Evolutionary conservation across 768 basidiomycete species (phyloP).

Genomic region (Hericium alpestre): DNA sequence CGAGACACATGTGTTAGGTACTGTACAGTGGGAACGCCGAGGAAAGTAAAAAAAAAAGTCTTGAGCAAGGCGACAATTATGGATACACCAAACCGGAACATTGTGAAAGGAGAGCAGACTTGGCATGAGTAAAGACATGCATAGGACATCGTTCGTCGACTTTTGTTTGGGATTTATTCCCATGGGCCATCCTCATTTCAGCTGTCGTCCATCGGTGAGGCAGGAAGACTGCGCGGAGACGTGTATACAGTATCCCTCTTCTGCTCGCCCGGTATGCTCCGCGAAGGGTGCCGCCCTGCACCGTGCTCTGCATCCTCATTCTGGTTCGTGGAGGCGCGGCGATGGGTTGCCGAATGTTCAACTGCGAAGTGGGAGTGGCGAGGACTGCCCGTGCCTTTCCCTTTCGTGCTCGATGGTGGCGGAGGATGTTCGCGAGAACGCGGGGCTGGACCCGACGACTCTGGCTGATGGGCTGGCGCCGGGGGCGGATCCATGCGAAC

Average conservation of each 20-base stretch:
- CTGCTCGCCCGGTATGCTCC: not conserved
- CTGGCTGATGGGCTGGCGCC: not conserved
- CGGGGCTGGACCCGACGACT: not conserved
- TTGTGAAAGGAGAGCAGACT: not conserved
- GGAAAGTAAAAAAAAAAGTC: not conserved
- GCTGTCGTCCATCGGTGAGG: not conserved
- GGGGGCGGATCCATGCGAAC: slow-evolving; percentile 34
- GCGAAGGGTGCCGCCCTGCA: not conserved
- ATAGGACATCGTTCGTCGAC: no score
- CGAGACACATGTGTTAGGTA: no score
- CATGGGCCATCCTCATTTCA: not conserved
- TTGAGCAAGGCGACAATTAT: not conserved
- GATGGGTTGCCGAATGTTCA: not conserved
- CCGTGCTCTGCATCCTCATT: not conserved
- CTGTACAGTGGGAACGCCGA: not conserved
- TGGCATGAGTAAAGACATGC: not conserved
- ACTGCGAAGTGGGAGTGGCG: not conserved
- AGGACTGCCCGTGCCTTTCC: not conserved
- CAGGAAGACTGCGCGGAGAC: not conserved
- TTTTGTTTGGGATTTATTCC: no score
- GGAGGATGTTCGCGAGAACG: not conserved
- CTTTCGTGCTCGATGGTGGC: not conserved
- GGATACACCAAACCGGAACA: not conserved
- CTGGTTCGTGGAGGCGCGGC: not conserved
- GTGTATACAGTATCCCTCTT: not conserved